Percentiles rank a stretch among this genome's conserved stretches.
These are phyloP conservation scores for Tripidium arundinaceum DNA, from an alignment of 202 grass and related monocot species.

Conservation along the genomic window DNA sequence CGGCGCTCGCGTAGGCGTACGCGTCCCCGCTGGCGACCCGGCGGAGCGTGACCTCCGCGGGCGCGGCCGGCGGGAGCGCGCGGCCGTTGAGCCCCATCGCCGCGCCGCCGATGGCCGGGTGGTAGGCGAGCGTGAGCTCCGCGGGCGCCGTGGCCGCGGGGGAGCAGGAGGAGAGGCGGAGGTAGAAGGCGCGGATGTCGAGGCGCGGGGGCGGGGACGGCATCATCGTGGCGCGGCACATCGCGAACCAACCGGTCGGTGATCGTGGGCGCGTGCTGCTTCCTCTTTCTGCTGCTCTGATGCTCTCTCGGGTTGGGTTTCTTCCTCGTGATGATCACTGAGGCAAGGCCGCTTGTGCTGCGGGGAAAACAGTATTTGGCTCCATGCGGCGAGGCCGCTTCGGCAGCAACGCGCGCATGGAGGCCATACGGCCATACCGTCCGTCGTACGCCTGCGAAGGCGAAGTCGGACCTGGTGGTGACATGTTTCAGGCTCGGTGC, in stretches of 20 bases:
- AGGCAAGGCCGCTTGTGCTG: neutral
- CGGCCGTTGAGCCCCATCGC: slow-evolving; percentile 37
- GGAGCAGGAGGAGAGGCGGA: slow-evolving; percentile 28
- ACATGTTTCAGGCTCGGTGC: neutral
- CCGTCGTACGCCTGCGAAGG: neutral
- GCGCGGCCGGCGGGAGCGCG: slow-evolving; percentile 29
- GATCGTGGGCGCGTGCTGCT: neutral
- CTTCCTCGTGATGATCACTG: neutral
- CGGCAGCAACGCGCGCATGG: neutral
- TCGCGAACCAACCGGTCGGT: neutral
- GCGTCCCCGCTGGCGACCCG: neutral
- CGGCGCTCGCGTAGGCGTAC: slow-evolving; percentile 39
- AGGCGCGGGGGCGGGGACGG: neutral
- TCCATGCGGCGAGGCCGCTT: neutral
- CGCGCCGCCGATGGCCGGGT: slow-evolving; percentile 41
- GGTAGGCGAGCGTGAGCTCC: slow-evolving; percentile 45
- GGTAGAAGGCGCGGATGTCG: slow-evolving; percentile 45
- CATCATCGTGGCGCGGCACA: slow-evolving; percentile 37
- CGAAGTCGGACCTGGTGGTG: neutral
- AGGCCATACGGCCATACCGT: too few relatives aligned
- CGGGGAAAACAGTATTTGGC: neutral
- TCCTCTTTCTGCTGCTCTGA: neutral
- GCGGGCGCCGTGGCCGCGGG: neutral
- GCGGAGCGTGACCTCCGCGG: slow-evolving; percentile 32
- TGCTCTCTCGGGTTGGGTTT: neutral